Evolutionary conservation across 306 rosid species (phyloP).

Genomic region (Cyamopsis tetragonoloba): DNA sequence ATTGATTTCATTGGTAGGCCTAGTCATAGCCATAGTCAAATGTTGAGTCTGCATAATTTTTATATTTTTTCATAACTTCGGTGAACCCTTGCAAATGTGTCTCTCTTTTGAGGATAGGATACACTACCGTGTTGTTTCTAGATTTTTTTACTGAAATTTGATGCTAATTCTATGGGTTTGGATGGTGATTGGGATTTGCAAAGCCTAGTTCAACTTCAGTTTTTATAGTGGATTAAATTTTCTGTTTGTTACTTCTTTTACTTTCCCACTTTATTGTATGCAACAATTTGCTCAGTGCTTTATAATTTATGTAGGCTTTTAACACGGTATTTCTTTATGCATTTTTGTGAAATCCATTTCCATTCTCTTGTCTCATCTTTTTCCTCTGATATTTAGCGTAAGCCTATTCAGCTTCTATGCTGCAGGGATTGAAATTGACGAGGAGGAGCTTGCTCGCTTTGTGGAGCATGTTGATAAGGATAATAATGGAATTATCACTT

Average conservation of each 20-base stretch:
- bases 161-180: slow-evolving; percentile 8
- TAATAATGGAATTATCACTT: slow-evolving; percentile 52
- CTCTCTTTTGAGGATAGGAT: slow-evolving; percentile 8
- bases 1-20: background rate
- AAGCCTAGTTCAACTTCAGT: background rate
- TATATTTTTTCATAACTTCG: background rate
- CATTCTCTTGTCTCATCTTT: background rate
- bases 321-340: background rate
- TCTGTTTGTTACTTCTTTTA: background rate
- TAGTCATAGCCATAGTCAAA: background rate
- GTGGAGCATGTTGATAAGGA: slow-evolving; percentile 60
- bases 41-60: background rate
- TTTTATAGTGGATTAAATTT: slow-evolving; percentile 9
- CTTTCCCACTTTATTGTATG: background rate
- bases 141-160: background rate
- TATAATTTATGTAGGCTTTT: background rate
- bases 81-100: background rate
- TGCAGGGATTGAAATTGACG: slow-evolving; percentile 51
- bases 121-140: background rate
- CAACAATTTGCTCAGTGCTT: background rate
- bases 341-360: slow-evolving; percentile 1
- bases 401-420: slow-evolving; percentile 26
- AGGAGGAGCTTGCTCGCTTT: slow-evolving; percentile 51
- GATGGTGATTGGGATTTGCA: background rate
- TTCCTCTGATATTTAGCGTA: slow-evolving; percentile 21